These are phyloP conservation scores for Penicillium alfredii DNA, from an alignment of 495 filamentous ascomycete genomes.

Conservation along the genomic window DNA sequence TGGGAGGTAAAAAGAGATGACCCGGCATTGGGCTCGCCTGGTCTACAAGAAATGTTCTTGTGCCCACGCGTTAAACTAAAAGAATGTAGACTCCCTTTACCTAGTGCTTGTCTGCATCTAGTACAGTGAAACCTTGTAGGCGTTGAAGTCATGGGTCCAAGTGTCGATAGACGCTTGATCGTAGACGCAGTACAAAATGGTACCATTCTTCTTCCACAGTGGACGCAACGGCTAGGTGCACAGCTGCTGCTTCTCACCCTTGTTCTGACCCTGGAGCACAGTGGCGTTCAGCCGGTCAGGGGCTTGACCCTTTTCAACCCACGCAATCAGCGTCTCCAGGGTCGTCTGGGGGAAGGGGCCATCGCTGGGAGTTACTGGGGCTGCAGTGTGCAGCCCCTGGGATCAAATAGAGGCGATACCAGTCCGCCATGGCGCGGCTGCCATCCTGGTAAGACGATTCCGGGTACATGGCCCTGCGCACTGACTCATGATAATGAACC, in stretches of 20 bases:
- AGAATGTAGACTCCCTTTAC: no score
- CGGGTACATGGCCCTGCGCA: constrained; percentile 36
- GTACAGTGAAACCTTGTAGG: constrained; percentile 20
- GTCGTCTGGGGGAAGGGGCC: constrained; percentile 33
- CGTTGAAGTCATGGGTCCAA: constrained; percentile 32
- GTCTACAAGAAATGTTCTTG: no score
- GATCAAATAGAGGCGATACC: constrained; percentile 37
- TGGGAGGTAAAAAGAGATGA: no score
- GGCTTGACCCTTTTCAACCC: constrained; percentile 40
- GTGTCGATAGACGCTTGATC: constrained; percentile 36
- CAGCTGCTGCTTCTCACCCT: constrained; percentile 31
- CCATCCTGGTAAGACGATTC: constrained; percentile 23
- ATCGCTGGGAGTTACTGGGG: constrained; percentile 26
- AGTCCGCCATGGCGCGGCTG: constrained; percentile 29
- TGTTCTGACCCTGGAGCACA: constrained; percentile 16
- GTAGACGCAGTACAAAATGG: constrained; percentile 22
- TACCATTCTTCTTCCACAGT: constrained; percentile 27
- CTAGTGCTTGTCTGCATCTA: no score
- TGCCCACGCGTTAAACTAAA: no score
- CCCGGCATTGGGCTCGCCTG: no score
- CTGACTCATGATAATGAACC: constrained; percentile 39
- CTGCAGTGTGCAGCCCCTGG: constrained; percentile 38
- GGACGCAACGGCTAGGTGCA: constrained; percentile 43
- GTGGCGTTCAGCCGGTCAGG: constrained; percentile 32
- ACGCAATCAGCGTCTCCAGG: constrained; percentile 34